Base-by-base conservation (phyloP, 306 rosid genomes). In the Bauhinia variegata region DNA sequence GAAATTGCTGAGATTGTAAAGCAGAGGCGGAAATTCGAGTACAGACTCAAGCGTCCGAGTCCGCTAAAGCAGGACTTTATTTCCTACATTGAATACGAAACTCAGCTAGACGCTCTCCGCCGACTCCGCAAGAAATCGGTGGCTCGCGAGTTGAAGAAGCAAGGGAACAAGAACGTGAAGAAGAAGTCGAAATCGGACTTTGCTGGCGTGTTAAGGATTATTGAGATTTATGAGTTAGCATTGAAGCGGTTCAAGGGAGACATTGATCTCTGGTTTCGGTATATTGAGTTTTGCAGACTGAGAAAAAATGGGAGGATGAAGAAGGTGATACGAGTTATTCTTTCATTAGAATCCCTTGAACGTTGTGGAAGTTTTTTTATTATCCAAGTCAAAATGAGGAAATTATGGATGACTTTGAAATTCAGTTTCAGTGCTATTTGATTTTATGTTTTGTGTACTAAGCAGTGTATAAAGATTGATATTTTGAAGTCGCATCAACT, bases 281-380 rank as follows among this genome's bases (percentile, higher is more conserved):
- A 79, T 65, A 84, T 87, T 64, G 96, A 93, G 80, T 93, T 89
- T 69, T 88, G 97, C 55, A 76, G 85, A 42, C 54, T 51, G 15
- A 78, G 76, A 67, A 77, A 79, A 64, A 73, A 89, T 75, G 98
- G 95, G 33, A 86, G 86, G 66, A 89, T 89, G 97, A 93, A 88
- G 80, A 84, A 77, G 95, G 97, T 88, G 67, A 57, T 10, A 38
- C 2, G 5, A 16, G 5, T 23, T 37, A 43, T 10, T 38, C 39
- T 28, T 15, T 34, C 1, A 10, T 16, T 37, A 3, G 2, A 59
- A 10, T 61, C 19, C 4, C 46, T 60, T 13, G 4, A 34, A 9
- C 23, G 16, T 38, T 47, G 44, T 14, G 11, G 46, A 32, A 37
- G 2, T 23, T 23, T 1, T 23, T 23, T 23, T 1, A 1, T 23